Percentiles rank a stretch among this genome's conserved stretches.
Evolutionary conservation across 2,329 filamentous ascomycete genomes (phyloP).

Genomic region (Cordyceps sp.): DNA sequence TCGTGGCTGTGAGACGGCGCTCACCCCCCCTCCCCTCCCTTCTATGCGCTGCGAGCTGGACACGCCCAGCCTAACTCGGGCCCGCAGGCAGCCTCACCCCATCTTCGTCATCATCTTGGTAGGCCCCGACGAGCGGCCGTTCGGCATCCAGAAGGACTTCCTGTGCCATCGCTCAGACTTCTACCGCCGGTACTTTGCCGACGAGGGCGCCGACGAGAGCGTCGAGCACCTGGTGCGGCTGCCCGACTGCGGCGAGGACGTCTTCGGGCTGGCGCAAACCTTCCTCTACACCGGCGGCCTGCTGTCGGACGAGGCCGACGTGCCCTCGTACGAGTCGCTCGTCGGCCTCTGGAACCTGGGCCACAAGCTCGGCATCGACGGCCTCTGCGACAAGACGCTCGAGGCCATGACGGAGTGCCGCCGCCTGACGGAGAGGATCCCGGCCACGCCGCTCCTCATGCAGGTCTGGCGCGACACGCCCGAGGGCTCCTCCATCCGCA

Average conservation of each 20-base stretch:
- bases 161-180: conserved; percentile 32
- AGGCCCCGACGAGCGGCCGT: conserved; percentile 33
- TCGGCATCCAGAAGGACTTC: conserved; percentile 42
- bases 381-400: conserved; percentile 38
- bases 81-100: conserved; percentile 32
- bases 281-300: conserved; percentile 36
- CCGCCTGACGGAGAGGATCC: conserved; percentile 34
- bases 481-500: conserved; percentile 40
- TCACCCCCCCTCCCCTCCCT: not conserved
- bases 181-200: conserved; percentile 28
- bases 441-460: conserved; percentile 39
- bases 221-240: conserved; percentile 34
- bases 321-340: conserved; percentile 36
- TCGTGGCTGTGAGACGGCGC: conserved; percentile 20
- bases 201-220: conserved; percentile 15
- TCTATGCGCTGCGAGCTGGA: no score
- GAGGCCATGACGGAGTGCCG: conserved; percentile 41
- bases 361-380: conserved; percentile 31
- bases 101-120: conserved; percentile 38
- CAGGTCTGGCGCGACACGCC: conserved; percentile 46
- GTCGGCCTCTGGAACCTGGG: conserved; percentile 41
- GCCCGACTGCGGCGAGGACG: conserved; percentile 27
- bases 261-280: conserved; percentile 38
- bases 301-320: conserved; percentile 20
- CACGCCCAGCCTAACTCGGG: conserved; percentile 3